Conservation (phyloP, 768 basidiomycete species). For the Leccinum ochraceum region DNA sequence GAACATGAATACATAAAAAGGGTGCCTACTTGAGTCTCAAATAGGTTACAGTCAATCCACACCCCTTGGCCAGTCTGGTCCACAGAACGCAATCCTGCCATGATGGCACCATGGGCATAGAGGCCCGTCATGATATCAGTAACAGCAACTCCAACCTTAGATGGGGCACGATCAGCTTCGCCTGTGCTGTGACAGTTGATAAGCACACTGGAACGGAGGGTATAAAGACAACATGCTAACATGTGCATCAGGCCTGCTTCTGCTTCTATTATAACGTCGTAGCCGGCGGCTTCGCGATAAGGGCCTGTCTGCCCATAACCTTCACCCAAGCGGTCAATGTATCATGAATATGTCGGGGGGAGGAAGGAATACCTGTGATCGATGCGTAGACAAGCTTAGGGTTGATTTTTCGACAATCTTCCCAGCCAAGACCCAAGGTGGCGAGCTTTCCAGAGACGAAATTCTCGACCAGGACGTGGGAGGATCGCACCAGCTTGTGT, state of each 20-base stretch:
- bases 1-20: slow-evolving; percentile 2
- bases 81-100: slow-evolving; percentile 85
- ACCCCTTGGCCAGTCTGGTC: slow-evolving; percentile 84
- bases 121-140: slow-evolving; percentile 89
- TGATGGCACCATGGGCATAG: slow-evolving; percentile 90
- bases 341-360: background rate
- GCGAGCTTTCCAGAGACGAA: slow-evolving; percentile 84
- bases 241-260: slow-evolving; percentile 97
- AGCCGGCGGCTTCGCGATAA: slow-evolving; percentile 79
- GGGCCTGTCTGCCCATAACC: slow-evolving; percentile 92
- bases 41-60: slow-evolving; percentile 91
- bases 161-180: slow-evolving; percentile 81
- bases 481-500: slow-evolving; percentile 62
- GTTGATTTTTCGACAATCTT: slow-evolving; percentile 77
- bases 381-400: slow-evolving; percentile 83
- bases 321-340: slow-evolving; percentile 23
- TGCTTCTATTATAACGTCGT: slow-evolving; percentile 84
- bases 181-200: slow-evolving; percentile 62
- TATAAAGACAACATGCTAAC: slow-evolving; percentile 42
- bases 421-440: slow-evolving; percentile 82
- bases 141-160: slow-evolving; percentile 94
- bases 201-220: slow-evolving; percentile 7
- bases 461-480: slow-evolving; percentile 91
- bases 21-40: slow-evolving; percentile 77
- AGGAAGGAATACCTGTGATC: slow-evolving; percentile 65